Percentiles rank a stretch among this genome's conserved stretches.
Conservation (phyloP, 2,329 filamentous ascomycete species). For the Tolypocladium paradoxum region DNA sequence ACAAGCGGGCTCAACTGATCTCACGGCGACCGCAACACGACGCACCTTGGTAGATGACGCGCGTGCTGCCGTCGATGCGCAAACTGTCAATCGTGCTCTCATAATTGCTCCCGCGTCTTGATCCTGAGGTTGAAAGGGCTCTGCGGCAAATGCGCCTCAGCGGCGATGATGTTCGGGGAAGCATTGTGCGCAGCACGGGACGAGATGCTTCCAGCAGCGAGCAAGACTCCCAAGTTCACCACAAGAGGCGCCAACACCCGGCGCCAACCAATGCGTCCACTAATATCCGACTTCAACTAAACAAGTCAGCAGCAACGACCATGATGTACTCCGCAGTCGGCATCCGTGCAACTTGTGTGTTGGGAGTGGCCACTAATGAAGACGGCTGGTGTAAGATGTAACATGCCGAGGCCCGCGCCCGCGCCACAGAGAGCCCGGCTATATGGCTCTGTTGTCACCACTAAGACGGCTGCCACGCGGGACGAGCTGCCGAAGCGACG, state of each 20-base stretch:
- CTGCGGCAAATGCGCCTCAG: not conserved
- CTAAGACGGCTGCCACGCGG: too few species aligned
- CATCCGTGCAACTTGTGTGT: not conserved
- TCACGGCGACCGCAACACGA: too few species aligned
- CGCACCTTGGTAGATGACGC: constrained; percentile 26
- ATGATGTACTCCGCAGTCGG: not conserved
- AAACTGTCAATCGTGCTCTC: constrained; percentile 20
- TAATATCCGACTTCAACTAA: not conserved
- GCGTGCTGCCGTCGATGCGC: constrained; percentile 13
- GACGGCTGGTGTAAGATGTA: not conserved
- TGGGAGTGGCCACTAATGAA: not conserved
- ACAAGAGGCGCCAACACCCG: too few species aligned
- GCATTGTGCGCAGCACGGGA: not conserved
- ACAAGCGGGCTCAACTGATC: too few species aligned
- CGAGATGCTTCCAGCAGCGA: not conserved
- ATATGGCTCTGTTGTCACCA: not conserved
- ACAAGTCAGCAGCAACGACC: not conserved
- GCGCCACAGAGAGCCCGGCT: not conserved
- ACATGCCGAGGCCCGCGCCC: not conserved
- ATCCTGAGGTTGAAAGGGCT: not conserved
- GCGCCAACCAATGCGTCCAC: not conserved
- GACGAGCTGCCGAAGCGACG: too few species aligned
- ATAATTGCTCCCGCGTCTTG: constrained; percentile 2
- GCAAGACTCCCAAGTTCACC: too few species aligned
- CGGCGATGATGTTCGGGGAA: not conserved